Evolutionary conservation across 192 early-diverging fungal species (phyloP), one percentile per base, ranked within the genome.

Genomic region (Linnemannia hyalina): DNA sequence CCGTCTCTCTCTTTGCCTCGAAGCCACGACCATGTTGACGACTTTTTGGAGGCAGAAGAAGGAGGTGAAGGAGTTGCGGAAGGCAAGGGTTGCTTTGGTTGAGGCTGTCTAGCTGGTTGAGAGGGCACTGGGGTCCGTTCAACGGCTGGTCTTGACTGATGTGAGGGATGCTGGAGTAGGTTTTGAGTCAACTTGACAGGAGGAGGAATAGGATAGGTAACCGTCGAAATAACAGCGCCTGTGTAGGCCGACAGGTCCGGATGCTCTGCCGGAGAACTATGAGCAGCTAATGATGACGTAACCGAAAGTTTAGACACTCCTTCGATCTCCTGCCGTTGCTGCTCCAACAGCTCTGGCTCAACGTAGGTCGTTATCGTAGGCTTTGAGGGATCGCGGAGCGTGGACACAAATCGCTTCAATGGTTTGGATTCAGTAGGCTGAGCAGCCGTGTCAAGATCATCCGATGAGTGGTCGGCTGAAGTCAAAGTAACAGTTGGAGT

Each of bases 21-120:
- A 20, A 85, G 63, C 88, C 88, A 85, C 3, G 88, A 89, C 88
- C 88, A 89, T 4, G 88, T 75, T 4, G 76, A 85, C 0, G 88
- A 78, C 49, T 89, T 89, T 63, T 89, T 89, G 29, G 70, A 44
- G 22, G 40, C 20, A 46, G 52, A 42, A 11, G 77, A 36, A 32
- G 41, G 23, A 52, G 47, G 41, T 0, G 77, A 52, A 46, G 72
- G 20, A 20, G 69, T n/a, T 11, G 22, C 41, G 7, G 41, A 18
- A 11, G 13, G 73, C 32, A 26, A 1, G 26, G 54, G 32, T 54
- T 78, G 68, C 38, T 75, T 83, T 35, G 75, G 49, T 35, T 35
- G 69, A 9, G 71, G 54, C 26, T 85, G 73, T 46, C 18, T 46
- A 20, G 22, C 47, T 20, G 18, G 68, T 38, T 46, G 57, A 11